Conservation (phyloP, 2,329 filamentous ascomycete genomes). For the Ophiostoma perfectum region DNA sequence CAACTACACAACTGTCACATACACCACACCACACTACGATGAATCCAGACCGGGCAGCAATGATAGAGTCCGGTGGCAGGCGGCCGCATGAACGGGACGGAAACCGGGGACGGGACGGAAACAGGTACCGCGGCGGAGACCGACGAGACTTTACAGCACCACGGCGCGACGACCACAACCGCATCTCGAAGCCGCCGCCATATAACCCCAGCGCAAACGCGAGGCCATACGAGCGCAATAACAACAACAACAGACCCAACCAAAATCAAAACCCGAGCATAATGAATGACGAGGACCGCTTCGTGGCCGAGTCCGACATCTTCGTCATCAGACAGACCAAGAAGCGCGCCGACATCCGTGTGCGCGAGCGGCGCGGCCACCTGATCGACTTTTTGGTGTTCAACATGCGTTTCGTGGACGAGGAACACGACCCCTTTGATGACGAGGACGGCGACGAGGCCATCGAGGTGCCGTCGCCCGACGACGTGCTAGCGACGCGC, state of each 20-base stretch:
- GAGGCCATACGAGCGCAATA: neutral
- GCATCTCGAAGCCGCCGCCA: slow-evolving; percentile 44
- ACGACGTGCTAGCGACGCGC: slow-evolving; percentile 71
- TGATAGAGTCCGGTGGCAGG: slow-evolving; percentile 42
- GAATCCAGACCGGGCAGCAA: slow-evolving; percentile 51
- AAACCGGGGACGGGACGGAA: neutral
- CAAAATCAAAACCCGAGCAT: slow-evolving; percentile 28
- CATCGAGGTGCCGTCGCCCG: slow-evolving; percentile 72
- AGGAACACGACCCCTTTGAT: slow-evolving; percentile 77
- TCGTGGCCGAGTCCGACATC: slow-evolving; percentile 89
- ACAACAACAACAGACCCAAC: neutral
- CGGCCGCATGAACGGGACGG: slow-evolving; percentile 35
- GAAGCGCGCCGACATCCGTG: slow-evolving; percentile 93
- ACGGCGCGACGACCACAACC: slow-evolving; percentile 49
- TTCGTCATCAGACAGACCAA: slow-evolving; percentile 96
- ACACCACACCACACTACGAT: slow-evolving; percentile 34
- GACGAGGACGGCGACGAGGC: slow-evolving; percentile 70
- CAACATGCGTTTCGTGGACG: slow-evolving; percentile 80
- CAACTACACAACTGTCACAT: neutral
- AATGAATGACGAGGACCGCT: slow-evolving; percentile 68
- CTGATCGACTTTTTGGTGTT: slow-evolving; percentile 93
- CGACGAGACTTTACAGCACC: slow-evolving; percentile 50
- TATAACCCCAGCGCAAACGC: neutral
- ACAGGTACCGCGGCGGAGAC: neutral
- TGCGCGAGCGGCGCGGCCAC: slow-evolving; percentile 83